phyloP scores from a whole-genome alignment of 106 monocot species.

The Chionographis japonica region DNA sequence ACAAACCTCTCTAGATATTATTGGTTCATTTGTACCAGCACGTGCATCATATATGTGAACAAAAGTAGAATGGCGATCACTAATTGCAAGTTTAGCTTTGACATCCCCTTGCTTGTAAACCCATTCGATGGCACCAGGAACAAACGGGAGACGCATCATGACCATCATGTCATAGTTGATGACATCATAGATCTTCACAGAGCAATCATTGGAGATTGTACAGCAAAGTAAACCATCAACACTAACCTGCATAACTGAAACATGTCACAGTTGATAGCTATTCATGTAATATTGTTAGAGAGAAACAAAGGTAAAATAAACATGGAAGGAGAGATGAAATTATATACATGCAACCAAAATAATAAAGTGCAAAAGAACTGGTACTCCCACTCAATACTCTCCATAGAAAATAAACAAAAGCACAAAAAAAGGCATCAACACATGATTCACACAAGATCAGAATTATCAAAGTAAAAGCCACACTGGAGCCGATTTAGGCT shows the following conservation, averaged over 20 bases:
- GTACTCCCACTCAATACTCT: too few relatives aligned
- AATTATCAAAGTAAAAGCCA: too few relatives aligned
- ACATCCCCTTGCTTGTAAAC: constrained; percentile 89
- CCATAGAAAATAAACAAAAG: not conserved
- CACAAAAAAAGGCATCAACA: not conserved
- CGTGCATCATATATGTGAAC: constrained; percentile 89
- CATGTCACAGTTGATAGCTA: constrained; percentile 35
- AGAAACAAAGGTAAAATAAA: not conserved
- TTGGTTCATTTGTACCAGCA: constrained; percentile 76
- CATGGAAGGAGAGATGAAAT: not conserved
- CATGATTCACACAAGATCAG: not conserved
- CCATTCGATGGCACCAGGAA: constrained; percentile 86
- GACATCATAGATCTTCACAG: constrained; percentile 97
- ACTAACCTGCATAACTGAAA: constrained; percentile 85
- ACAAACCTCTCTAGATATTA: constrained; percentile 79
- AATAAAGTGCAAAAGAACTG: too few relatives aligned
- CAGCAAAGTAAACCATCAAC: constrained; percentile 91
- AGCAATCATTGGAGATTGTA: constrained; percentile 82
- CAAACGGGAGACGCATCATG: constrained; percentile 78
- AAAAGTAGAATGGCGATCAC: constrained; percentile 54
- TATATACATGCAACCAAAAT: too few relatives aligned
- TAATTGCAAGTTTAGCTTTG: constrained; percentile 85
- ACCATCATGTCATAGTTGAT: constrained; percentile 99
- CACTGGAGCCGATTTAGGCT: too few relatives aligned
- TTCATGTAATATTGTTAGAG: constrained; percentile 1